Percentiles rank a stretch among this genome's conserved stretches.
Evolutionary conservation across 306 rosid genomes (phyloP).

Genomic region (Acacia melanoxylon): DNA sequence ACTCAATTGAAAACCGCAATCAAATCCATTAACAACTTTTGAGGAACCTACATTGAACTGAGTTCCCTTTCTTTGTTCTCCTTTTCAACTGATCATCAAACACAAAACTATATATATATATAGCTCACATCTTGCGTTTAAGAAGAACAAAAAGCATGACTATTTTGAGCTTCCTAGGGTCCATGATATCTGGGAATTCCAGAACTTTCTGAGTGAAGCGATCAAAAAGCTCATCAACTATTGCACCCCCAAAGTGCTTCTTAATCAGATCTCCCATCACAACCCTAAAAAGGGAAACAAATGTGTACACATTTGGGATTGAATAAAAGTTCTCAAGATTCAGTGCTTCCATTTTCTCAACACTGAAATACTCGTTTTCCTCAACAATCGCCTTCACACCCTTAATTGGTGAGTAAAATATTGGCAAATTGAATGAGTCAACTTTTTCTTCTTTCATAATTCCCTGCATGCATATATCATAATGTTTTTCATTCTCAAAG

Average conservation of each 20-base stretch:
- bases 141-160: conserved; percentile 13
- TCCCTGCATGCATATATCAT: neutral
- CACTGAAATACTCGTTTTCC: neutral
- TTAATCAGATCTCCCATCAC: conserved; percentile 9
- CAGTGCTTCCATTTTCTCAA: conserved; percentile 5
- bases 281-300: neutral
- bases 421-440: conserved; percentile 6
- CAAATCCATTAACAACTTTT: neutral
- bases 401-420: neutral
- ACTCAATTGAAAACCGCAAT: neutral
- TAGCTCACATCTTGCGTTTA: conserved; percentile 5
- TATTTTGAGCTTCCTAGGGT: neutral
- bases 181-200: conserved; percentile 13
- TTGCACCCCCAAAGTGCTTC: conserved; percentile 25
- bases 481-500: neutral
- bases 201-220: conserved; percentile 29
- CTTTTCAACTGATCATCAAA: neutral
- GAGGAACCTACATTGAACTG: neutral
- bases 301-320: neutral
- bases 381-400: conserved; percentile 1
- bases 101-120: neutral
- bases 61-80: neutral
- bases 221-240: conserved; percentile 30
- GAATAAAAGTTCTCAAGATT: neutral
- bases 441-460: conserved; percentile 1